Conservation (phyloP, 2,329 filamentous ascomycete genomes). For the Fusarium solani-melongenae region DNA sequence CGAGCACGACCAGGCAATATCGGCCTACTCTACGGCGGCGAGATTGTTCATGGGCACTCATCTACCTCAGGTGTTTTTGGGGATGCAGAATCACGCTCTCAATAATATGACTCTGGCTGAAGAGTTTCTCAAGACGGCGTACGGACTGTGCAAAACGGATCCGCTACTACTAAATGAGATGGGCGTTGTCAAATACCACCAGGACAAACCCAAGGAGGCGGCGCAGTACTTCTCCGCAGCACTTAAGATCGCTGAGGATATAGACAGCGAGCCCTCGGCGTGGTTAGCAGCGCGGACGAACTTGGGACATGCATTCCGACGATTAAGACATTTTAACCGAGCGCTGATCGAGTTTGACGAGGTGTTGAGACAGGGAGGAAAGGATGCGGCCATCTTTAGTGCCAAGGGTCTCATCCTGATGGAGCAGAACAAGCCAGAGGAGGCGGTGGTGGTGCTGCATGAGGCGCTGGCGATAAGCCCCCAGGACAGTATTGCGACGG, state of each 20-base stretch:
- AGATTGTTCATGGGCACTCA: constrained; percentile 97
- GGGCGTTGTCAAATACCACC: constrained; percentile 95
- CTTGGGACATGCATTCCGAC: constrained; percentile 86
- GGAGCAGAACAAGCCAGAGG: constrained; percentile 77
- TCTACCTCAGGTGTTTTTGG: constrained; percentile 92
- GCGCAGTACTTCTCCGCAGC: constrained; percentile 82
- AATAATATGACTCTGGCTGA: constrained; percentile 95
- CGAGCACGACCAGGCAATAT: constrained; percentile 97
- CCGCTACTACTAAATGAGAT: constrained; percentile 95
- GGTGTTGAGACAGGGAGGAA: constrained; percentile 83
- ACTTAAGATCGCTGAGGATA: constrained; percentile 80
- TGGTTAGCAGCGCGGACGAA: constrained; percentile 90
- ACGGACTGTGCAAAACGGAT: constrained; percentile 83
- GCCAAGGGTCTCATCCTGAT: constrained; percentile 87
- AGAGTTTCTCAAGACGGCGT: constrained; percentile 93
- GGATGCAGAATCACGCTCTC: constrained; percentile 97
- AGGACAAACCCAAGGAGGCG: constrained; percentile 80
- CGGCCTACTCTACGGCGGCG: constrained; percentile 95
- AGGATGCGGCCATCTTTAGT: constrained; percentile 81
- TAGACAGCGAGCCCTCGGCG: constrained; percentile 83
- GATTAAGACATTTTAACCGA: constrained; percentile 74
- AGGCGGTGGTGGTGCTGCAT: constrained; percentile 85
- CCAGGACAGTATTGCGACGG: constrained; percentile 84
- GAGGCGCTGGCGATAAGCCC: constrained; percentile 83
- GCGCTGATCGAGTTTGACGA: constrained; percentile 87